Percentiles rank a stretch among this genome's conserved stretches.
phyloP scores from a whole-genome alignment of 2,329 filamentous ascomycete genomes.

The Emericellopsis atlantica region DNA sequence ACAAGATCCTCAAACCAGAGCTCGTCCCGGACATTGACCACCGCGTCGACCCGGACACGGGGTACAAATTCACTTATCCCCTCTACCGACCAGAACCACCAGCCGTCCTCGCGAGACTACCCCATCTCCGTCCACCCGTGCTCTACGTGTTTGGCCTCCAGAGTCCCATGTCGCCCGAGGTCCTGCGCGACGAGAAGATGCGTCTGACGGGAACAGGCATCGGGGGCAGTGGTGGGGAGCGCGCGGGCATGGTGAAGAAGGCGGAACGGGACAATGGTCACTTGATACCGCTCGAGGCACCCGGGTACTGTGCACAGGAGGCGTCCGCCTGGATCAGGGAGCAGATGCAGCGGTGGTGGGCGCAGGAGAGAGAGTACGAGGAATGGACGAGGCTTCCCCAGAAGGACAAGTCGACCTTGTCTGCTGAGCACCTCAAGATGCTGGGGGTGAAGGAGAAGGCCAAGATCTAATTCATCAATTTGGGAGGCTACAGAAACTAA shows the following conservation, averaged over 20 bases:
- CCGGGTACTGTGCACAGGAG: slow-evolving; percentile 49
- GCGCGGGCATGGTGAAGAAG: slow-evolving; percentile 54
- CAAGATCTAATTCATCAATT: slow-evolving; percentile 11
- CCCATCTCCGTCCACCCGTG: slow-evolving; percentile 47
- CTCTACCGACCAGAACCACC: slow-evolving; percentile 58
- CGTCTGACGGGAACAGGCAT: slow-evolving; percentile 48
- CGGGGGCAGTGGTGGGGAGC: slow-evolving; percentile 53
- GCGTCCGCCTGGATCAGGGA: slow-evolving; percentile 41
- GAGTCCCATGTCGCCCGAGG: slow-evolving; percentile 41
- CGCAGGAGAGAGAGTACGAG: slow-evolving; percentile 42
- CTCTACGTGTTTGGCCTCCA: slow-evolving; percentile 57
- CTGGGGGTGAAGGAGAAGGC: slow-evolving; percentile 6
- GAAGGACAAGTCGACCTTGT: slow-evolving; percentile 37
- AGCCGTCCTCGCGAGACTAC: slow-evolving; percentile 42
- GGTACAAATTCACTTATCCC: slow-evolving; percentile 28
- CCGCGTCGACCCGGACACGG: slow-evolving; percentile 20
- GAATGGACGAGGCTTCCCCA: slow-evolving; percentile 37
- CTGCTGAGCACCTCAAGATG: no score
- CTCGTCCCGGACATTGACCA: slow-evolving; percentile 24
- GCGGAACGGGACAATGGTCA: slow-evolving; percentile 60
- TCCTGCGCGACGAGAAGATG: slow-evolving; percentile 45
- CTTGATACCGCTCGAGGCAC: slow-evolving; percentile 72
- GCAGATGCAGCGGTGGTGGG: slow-evolving; percentile 45
- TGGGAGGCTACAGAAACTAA: no score
- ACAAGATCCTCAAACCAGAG: slow-evolving; percentile 28